These are phyloP conservation scores for Hanseniaspora lindneri DNA, from an alignment of 805 yeast genomes.

Conservation along the genomic window DNA sequence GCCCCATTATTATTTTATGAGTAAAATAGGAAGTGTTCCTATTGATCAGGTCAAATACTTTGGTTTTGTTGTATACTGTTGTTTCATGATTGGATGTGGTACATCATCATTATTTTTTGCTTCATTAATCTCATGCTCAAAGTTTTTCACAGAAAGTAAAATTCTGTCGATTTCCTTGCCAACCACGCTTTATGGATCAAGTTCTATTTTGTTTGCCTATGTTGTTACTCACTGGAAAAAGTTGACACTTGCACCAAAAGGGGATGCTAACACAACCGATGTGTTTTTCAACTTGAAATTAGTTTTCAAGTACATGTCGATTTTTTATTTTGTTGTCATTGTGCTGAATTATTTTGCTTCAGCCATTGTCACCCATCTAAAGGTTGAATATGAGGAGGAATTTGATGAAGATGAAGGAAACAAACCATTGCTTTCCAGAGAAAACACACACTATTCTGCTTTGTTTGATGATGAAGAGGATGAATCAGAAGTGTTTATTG, in stretches of 20 bases:
- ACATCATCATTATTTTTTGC: constrained; percentile 64
- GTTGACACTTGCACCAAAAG: neutral
- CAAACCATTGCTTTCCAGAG: constrained; percentile 24
- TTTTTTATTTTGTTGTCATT: constrained; percentile 46
- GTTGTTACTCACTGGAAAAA: constrained; percentile 36
- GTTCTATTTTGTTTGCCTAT: constrained; percentile 57
- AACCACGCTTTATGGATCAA: constrained; percentile 74
- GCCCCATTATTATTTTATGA: constrained; percentile 48
- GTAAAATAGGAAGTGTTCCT: constrained; percentile 31
- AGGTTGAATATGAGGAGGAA: constrained; percentile 15
- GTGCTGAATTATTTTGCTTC: constrained; percentile 51
- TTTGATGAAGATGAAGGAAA: constrained; percentile 19
- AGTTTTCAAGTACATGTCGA: constrained; percentile 43
- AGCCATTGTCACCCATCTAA: constrained; percentile 46
- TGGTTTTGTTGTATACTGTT: constrained; percentile 37
- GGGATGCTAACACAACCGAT: too few relatives aligned
- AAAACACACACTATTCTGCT: constrained; percentile 23
- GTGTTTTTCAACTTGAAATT: constrained; percentile 35
- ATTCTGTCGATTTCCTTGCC: constrained; percentile 81
- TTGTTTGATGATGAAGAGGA: constrained; percentile 24
- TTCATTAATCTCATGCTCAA: constrained; percentile 68
- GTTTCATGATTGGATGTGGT: constrained; percentile 53
- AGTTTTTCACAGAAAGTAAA: constrained; percentile 63
- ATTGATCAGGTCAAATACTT: constrained; percentile 26
- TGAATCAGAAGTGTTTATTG: constrained; percentile 17